Conservation (phyloP, 805 yeast species). For the Candida verbasci region DNA sequence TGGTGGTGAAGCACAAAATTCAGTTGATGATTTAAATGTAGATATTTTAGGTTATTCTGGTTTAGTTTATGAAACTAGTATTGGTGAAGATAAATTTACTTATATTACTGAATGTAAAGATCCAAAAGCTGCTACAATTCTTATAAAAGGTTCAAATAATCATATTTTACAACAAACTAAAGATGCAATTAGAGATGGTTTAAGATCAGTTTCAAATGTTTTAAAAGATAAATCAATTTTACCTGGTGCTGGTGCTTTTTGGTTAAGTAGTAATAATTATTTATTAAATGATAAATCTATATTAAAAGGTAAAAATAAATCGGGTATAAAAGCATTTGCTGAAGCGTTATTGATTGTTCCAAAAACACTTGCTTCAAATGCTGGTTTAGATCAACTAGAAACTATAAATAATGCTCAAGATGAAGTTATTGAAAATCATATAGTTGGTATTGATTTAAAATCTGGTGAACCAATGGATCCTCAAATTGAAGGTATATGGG, state of each 20-base stretch:
- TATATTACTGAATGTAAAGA: constrained; percentile 86
- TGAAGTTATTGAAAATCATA: constrained; percentile 72
- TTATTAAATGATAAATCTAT: constrained; percentile 46
- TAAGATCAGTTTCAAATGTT: constrained; percentile 90
- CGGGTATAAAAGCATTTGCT: constrained; percentile 90
- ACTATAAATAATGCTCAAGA: constrained; percentile 87
- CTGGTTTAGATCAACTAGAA: constrained; percentile 91
- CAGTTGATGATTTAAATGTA: constrained; percentile 87
- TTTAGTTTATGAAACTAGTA: constrained; percentile 81
- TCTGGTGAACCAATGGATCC: constrained; percentile 97
- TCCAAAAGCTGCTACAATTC: constrained; percentile 87
- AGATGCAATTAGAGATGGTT: constrained; percentile 96
- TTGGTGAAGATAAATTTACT: constrained; percentile 97
- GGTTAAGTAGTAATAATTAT: constrained; percentile 73
- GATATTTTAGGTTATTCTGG: constrained; percentile 85
- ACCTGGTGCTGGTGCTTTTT: constrained; percentile 98
- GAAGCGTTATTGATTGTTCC: constrained; percentile 90
- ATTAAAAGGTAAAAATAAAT: constrained; percentile 78
- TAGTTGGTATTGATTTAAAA: constrained; percentile 85
- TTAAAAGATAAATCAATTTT: constrained; percentile 78
- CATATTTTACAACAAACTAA: constrained; percentile 88
- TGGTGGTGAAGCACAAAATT: constrained; percentile 97
- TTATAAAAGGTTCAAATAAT: constrained; percentile 90
- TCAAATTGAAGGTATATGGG: constrained; percentile 92
- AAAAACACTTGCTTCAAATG: constrained; percentile 85